A percentile compares a stretch with the other conserved stretches of the same genome.
These are phyloP conservation scores for Combretum micranthum DNA, from an alignment of 345 rosid genomes.

Conservation along the genomic window DNA sequence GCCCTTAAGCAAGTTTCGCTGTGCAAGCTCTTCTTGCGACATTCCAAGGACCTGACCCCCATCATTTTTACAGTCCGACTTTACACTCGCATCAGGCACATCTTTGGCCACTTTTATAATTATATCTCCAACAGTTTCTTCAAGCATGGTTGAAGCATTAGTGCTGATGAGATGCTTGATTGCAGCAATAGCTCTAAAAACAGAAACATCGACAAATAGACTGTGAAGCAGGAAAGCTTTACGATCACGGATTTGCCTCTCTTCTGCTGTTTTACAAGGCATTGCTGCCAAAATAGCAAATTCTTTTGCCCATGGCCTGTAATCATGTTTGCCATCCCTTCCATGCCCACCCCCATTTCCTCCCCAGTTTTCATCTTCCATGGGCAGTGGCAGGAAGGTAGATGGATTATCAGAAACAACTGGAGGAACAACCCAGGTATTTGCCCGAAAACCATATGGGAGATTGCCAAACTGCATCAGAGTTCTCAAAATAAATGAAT, in stretches of 20 bases:
- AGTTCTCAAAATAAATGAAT: neutral
- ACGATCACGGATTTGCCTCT: conserved; percentile 87
- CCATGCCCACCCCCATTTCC: conserved; percentile 90
- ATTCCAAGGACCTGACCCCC: conserved; percentile 53
- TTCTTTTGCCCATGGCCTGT: conserved; percentile 73
- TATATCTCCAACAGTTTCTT: conserved; percentile 73
- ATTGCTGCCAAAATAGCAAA: conserved; percentile 85
- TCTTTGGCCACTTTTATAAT: conserved; percentile 61
- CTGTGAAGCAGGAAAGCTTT: conserved; percentile 88
- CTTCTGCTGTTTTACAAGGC: conserved; percentile 93
- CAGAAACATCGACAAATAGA: conserved; percentile 79
- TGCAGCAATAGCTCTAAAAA: conserved; percentile 62
- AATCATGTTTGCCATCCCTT: conserved; percentile 53
- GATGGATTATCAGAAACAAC: conserved; percentile 67
- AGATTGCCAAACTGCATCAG: conserved; percentile 83
- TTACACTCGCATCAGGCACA: conserved; percentile 58
- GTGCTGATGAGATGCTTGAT: conserved; percentile 39
- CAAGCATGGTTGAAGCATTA: conserved; percentile 29
- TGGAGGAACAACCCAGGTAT: conserved; percentile 96
- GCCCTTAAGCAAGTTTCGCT: conserved; percentile 83
- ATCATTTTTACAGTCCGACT: conserved; percentile 60
- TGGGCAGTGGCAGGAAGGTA: conserved; percentile 59
- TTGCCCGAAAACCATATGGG: conserved; percentile 90
- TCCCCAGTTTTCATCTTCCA: conserved; percentile 92
- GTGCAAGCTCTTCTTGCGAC: conserved; percentile 58